A percentile compares a stretch with the other conserved stretches of the same genome.
Evolutionary conservation across 768 basidiomycete genomes (phyloP).

Genomic region (Podaxis rugospora): DNA sequence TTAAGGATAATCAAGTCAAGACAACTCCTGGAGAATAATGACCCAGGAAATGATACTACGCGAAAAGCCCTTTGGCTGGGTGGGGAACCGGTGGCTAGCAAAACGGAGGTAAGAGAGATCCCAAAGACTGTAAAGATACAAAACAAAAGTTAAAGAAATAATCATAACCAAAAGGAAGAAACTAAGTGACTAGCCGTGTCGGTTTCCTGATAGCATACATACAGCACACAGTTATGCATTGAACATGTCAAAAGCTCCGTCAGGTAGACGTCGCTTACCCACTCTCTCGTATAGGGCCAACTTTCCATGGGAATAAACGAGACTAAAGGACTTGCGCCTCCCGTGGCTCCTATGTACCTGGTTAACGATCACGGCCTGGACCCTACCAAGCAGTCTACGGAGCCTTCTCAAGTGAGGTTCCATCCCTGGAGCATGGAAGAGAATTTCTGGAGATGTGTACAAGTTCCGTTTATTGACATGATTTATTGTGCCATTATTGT

Average conservation of each 20-base stretch:
- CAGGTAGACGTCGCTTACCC: background rate
- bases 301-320: background rate
- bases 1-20: too few species aligned
- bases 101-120: too few species aligned
- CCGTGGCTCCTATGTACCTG: background rate
- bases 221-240: background rate
- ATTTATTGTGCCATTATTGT: conserved; percentile 49
- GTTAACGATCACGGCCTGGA: conserved; percentile 25
- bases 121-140: too few species aligned
- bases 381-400: conserved; percentile 33
- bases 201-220: too few species aligned
- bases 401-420: conserved; percentile 34
- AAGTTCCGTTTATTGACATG: conserved; percentile 44
- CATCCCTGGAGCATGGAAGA: conserved; percentile 21
- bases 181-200: too few species aligned
- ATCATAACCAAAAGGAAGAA: too few species aligned
- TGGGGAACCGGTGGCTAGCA: too few species aligned
- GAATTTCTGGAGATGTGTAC: conserved; percentile 28
- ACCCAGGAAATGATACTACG: too few species aligned
- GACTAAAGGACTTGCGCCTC: background rate
- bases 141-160: too few species aligned
- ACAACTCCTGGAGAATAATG: too few species aligned
- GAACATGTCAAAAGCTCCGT: conserved; percentile 5
- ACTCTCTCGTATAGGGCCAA: background rate
- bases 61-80: too few species aligned